A percentile compares a stretch with the other conserved stretches of the same genome.
These are phyloP conservation scores for Candida taoyuanica DNA, from an alignment of 805 yeast species.

Conservation along the genomic window DNA sequence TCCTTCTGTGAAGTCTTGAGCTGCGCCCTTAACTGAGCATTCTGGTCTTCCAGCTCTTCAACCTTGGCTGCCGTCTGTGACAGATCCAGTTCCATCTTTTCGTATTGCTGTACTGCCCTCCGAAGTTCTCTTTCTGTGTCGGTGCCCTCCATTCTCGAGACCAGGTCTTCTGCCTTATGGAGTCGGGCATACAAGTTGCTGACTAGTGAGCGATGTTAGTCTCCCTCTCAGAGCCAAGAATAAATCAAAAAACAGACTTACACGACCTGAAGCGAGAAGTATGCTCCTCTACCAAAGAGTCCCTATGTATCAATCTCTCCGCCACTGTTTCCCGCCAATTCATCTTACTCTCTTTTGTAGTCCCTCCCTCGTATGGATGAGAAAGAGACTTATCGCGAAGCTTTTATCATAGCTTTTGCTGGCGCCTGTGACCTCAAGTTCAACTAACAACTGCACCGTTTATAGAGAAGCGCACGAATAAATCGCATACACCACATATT, in stretches of 20 bases:
- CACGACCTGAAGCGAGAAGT: constrained; percentile 7
- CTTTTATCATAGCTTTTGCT: no score
- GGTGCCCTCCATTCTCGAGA: constrained; percentile 1
- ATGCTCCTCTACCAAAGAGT: constrained; percentile 11
- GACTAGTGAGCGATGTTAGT: constrained; percentile 8
- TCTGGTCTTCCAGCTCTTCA: constrained; percentile 4
- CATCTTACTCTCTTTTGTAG: neutral
- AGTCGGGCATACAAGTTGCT: constrained; percentile 12
- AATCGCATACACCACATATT: no score
- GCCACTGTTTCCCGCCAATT: constrained; percentile 12
- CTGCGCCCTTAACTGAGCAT: constrained; percentile 20
- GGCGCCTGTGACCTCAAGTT: no score
- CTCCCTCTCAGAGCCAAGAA: no score
- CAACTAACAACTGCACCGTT: no score
- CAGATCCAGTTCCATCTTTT: constrained; percentile 1
- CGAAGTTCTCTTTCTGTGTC: constrained; percentile 10
- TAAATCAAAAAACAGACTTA: constrained; percentile 8
- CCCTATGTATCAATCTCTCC: constrained; percentile 14
- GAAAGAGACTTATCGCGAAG: no score
- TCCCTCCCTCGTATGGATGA: no score
- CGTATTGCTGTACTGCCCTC: constrained; percentile 4
- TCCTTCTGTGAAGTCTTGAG: constrained; percentile 23
- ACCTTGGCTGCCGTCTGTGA: constrained; percentile 5
- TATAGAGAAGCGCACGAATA: no score
- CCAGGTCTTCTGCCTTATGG: constrained; percentile 14